Percentiles rank a stretch among this genome's conserved stretches.
phyloP scores from a whole-genome alignment of 2,329 filamentous ascomycete species.

The Penicillium hesseltinei region DNA sequence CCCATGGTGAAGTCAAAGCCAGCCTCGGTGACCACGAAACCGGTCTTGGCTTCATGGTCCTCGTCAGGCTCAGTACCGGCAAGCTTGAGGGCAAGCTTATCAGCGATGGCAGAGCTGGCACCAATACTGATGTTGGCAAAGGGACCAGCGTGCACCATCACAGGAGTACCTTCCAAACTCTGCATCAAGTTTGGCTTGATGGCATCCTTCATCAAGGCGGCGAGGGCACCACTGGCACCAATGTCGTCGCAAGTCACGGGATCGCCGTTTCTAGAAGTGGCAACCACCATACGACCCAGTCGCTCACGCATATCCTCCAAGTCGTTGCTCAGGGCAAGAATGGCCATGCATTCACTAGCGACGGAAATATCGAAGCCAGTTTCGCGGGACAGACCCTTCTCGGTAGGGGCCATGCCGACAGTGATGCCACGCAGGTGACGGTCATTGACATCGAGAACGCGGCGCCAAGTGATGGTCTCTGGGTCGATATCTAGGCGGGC shows the following conservation, averaged over 20 bases:
- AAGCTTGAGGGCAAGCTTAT: conserved; percentile 93
- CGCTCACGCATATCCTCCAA: conserved; percentile 88
- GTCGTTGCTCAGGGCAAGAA: conserved; percentile 86
- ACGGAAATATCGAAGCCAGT: conserved; percentile 98
- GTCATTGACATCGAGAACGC: conserved; percentile 96
- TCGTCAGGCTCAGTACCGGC: conserved; percentile 92
- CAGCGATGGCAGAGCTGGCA: conserved; percentile 90
- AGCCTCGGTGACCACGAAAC: conserved; percentile 94
- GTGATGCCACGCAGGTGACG: conserved; percentile 87
- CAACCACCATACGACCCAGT: conserved; percentile 92
- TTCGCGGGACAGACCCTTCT: conserved; percentile 82
- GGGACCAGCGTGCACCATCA: conserved; percentile 94
- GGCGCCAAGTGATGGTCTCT: conserved; percentile 94
- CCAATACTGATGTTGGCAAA: conserved; percentile 99
- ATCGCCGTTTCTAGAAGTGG: conserved; percentile 78
- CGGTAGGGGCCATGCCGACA: conserved; percentile 81
- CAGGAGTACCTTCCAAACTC: conserved; percentile 91
- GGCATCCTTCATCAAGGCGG: conserved; percentile 94
- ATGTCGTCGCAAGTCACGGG: conserved; percentile 96
- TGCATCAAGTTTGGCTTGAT: conserved; percentile 99
- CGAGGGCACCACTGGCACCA: conserved; percentile 85
- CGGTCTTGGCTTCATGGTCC: conserved; percentile 75
- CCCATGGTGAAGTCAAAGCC: conserved; percentile 99
- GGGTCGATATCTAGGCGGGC: conserved; percentile 96
- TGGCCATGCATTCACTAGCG: conserved; percentile 97